Evolutionary conservation across 805 yeast species (phyloP).

Genomic region (Peterozyma toletana): DNA sequence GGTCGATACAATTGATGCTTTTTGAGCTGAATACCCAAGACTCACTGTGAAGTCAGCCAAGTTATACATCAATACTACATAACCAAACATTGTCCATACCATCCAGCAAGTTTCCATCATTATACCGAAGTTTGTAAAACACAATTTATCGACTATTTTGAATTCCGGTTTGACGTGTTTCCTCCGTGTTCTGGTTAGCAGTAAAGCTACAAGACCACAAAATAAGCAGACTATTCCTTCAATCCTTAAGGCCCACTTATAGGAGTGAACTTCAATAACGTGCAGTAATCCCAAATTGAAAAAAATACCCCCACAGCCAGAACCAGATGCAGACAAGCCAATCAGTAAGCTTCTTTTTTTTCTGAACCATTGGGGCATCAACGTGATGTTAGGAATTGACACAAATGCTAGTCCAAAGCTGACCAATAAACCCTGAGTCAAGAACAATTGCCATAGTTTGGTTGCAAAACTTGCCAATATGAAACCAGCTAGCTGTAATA

Average conservation of each 20-base stretch:
- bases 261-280: constrained; percentile 27
- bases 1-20: constrained; percentile 54
- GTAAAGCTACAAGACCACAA: constrained; percentile 24
- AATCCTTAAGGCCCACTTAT: constrained; percentile 43
- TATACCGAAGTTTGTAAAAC: constrained; percentile 32
- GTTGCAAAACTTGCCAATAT: constrained; percentile 55
- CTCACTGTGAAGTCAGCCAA: constrained; percentile 54
- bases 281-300: constrained; percentile 42
- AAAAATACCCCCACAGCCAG: constrained; percentile 46
- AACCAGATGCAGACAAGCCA: constrained; percentile 41
- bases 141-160: constrained; percentile 31
- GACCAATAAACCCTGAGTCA: constrained; percentile 61
- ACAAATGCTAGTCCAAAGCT: constrained; percentile 53
- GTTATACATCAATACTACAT: constrained; percentile 51
- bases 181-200: constrained; percentile 30
- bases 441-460: constrained; percentile 55
- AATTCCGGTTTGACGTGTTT: constrained; percentile 25
- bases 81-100: constrained; percentile 48
- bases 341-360: constrained; percentile 51
- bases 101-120: constrained; percentile 34
- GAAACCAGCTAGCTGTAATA: constrained; percentile 44
- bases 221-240: constrained; percentile 34
- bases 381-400: constrained; percentile 49
- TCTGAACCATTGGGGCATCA: constrained; percentile 67
- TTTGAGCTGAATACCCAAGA: constrained; percentile 45